Percentiles rank a stretch among this genome's conserved stretches.
Conservation (phyloP, 768 basidiomycete species). For the Kondoa subrosea region DNA sequence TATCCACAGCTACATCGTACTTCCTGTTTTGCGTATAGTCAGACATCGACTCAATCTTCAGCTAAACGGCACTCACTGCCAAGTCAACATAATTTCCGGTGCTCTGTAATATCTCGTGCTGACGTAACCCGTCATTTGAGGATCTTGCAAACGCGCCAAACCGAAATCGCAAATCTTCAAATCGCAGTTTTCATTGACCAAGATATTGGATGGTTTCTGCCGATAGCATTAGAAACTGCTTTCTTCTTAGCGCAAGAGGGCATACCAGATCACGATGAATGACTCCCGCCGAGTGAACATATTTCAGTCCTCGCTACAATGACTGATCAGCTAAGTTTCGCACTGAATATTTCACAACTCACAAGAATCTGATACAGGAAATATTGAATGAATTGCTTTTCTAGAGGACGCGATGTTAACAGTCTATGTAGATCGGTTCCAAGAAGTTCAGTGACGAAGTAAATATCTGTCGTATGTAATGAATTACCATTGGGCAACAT, state of each 20-base stretch:
- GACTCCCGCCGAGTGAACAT: slow-evolving; percentile 96
- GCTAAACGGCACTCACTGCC: slow-evolving; percentile 43
- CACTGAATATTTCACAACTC: slow-evolving; percentile 25
- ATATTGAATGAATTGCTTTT: slow-evolving; percentile 99
- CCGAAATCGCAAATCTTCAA: slow-evolving; percentile 99
- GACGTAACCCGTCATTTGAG: slow-evolving; percentile 99
- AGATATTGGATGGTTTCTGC: slow-evolving; percentile 96
- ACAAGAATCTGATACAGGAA: slow-evolving; percentile 98
- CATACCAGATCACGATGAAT: slow-evolving; percentile 87
- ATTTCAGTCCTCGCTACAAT: slow-evolving; percentile 81
- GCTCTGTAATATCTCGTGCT: slow-evolving; percentile 98
- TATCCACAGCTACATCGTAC: slow-evolving; percentile 48
- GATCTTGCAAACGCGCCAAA: slow-evolving; percentile 93
- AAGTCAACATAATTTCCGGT: slow-evolving; percentile 99
- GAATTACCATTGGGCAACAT: slow-evolving; percentile 5
- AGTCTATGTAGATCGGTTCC: slow-evolving; percentile 96
- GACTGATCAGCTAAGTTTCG: background rate
- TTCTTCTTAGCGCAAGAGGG: slow-evolving; percentile 12
- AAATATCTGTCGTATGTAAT: slow-evolving; percentile 40
- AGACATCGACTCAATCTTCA: background rate
- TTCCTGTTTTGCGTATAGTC: background rate
- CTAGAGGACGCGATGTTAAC: slow-evolving; percentile 83
- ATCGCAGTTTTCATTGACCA: slow-evolving; percentile 99
- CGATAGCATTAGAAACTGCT: background rate
- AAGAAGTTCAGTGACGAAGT: slow-evolving; percentile 95